Base-by-base conservation (phyloP, 163 green algal species). In the Chloroidium sp. region DNA sequence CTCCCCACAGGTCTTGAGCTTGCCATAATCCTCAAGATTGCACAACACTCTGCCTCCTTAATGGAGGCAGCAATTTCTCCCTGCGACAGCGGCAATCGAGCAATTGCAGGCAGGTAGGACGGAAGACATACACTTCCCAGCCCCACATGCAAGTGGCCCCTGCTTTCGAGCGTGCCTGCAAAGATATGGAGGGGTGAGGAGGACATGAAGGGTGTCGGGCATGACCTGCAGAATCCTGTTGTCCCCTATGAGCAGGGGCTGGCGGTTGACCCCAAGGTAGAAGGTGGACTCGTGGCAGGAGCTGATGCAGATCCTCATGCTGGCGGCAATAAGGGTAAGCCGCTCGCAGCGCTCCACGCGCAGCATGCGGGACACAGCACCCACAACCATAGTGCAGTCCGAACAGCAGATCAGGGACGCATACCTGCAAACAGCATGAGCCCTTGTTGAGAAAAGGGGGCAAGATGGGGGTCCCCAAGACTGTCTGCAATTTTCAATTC, bases 251-350 rank as follows among this genome's bases (percentile, higher is more conserved):
- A 98, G 82, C 62, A 93, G 75, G 1, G 94, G 93, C 4, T 85
- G 86, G 58, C 87, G 84, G 77, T 92, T 94, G 58, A 88, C 89
- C 69, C 89, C 93, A 64, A 96, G 84, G 87, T 95, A 91, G 62
- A 97, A 82, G 62, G 88, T 86, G 89, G 93, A 97, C 86, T 96
- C 92, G 83, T 97, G 91, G 88, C 93, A 97, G 77, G 86, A 90
- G 78, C 86, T 86, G 62, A 95, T 88, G n/a, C 88, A 82, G 76
- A 93, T 76, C 13, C 89, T 86, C 59, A 80, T 80, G 3, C 83
- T 79, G 14, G 90, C 90, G 14, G 88, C 88, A 10, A 95, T 88
- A 1, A 98, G 79, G 84, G 91, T 84, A 78, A 91, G 62, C 62
- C 91, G 89, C 85, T 96, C 92, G 85, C 92, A 97, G 8, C 87